Conservation (phyloP, 169 alveolate genomes). For the Cryptosporidium baileyi region DNA sequence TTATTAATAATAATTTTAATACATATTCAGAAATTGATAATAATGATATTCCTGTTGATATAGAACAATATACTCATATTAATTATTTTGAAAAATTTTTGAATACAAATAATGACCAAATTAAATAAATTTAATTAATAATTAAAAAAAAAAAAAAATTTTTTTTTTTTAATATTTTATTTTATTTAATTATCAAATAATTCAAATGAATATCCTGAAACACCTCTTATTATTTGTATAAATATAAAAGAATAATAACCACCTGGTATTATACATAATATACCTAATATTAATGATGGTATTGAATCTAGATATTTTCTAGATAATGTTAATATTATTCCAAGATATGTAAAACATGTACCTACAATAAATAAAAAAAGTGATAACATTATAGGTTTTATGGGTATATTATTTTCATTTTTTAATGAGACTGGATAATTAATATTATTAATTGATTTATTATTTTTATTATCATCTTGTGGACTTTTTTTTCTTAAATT, state of each 20-base stretch:
- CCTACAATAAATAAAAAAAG: constrained; percentile 74
- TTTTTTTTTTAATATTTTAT: not conserved
- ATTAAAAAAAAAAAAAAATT: not conserved
- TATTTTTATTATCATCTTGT: not conserved
- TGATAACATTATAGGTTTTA: constrained; percentile 46
- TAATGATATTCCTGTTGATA: constrained; percentile 22
- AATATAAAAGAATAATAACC: constrained; percentile 74
- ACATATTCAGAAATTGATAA: not conserved
- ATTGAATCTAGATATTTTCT: constrained; percentile 18
- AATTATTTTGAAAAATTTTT: constrained; percentile 20
- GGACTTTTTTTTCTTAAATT: not conserved
- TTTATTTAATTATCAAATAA: not conserved
- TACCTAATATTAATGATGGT: constrained; percentile 75
- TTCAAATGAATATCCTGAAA: constrained; percentile 72
- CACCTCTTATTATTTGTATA: constrained; percentile 74
- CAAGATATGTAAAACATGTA: constrained; percentile 48
- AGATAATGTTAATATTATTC: constrained; percentile 10
- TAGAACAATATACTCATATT: constrained; percentile 7
- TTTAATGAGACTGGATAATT: not conserved
- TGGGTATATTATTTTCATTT: not conserved
- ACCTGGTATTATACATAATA: constrained; percentile 77
- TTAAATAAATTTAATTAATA: not conserved
- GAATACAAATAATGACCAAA: not conserved
- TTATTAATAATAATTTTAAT: not conserved
- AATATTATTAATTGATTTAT: no score